Base-by-base conservation (phyloP, 1,284 basidiomycete genomes). In the Grifola frondosa region DNA sequence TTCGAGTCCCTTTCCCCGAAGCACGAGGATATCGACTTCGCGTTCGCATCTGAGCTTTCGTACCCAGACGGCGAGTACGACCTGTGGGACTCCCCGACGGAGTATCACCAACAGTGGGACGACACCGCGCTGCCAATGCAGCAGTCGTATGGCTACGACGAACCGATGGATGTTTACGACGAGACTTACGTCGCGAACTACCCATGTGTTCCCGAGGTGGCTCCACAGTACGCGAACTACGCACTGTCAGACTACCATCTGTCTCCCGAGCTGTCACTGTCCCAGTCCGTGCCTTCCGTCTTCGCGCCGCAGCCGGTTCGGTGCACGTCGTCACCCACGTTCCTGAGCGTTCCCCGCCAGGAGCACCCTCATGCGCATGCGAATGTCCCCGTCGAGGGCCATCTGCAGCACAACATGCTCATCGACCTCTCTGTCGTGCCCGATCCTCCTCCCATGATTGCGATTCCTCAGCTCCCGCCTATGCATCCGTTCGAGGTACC, bases 271-370 rank as follows among this genome's bases (percentile, higher is more conserved):
- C n/a, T 22, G 5, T 11, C n/a, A 16, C 11, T 13, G 11, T 30
- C n/a, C 28, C 48, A 30, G 9, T 20, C 36, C 24, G 34, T 42
- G 19, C 12, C 47, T 15, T 40, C 44, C 15, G 48, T 55, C 11
- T 48, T 51, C 48, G 54, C 54, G 15, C 54, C 54, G 22, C 49
- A 46, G 20, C 54, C 54, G 19, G 36, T 56, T 10, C 47, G 48
- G 13, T 53, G 49, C 32, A 42, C 43, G 15, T 45, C 42, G 30
- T 52, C 50, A 28, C 49, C 54, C 28, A 23, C 47, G 24, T 52
- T 56, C 41, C 45, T 49, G 5, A 30, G 7, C 3, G 21, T 29
- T 19, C 36, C 46, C 17, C 50, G 48, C 21, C 36, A 42, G 19
- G 44, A 45, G 38, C 51, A 32, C 26, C 32, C 37, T n/a, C n/a